phyloP scores from a whole-genome alignment of 169 alveolate species.

The Cryptosporidium bovis region DNA sequence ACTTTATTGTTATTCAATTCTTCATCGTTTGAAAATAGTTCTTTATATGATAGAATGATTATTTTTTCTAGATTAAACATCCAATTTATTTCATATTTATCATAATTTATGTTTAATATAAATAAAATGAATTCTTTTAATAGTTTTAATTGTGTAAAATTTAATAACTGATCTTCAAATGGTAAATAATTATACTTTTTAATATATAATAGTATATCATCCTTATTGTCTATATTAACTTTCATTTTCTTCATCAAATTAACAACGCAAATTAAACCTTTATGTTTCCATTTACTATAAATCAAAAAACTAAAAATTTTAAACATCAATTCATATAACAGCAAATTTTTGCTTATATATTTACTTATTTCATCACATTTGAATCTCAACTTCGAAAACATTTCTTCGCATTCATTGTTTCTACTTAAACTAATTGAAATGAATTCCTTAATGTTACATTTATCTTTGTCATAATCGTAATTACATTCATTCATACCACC shows the following conservation, averaged over 20 bases:
- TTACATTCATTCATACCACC: background rate
- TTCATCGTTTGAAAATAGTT: background rate
- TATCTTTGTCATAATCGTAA: no score
- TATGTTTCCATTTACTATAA: no score
- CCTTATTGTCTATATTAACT: background rate
- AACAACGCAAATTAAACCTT: background rate
- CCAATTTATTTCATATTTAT: background rate
- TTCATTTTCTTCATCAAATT: background rate
- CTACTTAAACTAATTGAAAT: no score
- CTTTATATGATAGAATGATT: background rate
- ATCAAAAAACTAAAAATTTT: background rate
- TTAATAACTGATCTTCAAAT: conserved; percentile 10
- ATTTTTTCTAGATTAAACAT: conserved; percentile 1
- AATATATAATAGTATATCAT: conserved; percentile 6
- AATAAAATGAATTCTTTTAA: conserved; percentile 5
- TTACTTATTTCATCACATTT: background rate
- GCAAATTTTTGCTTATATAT: background rate
- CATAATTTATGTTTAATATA: conserved; percentile 7
- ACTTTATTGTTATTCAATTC: background rate
- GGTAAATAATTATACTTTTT: conserved; percentile 42
- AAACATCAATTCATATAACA: conserved; percentile 6
- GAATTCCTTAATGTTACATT: no score
- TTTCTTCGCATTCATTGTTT: no score
- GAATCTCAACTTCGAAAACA: background rate
- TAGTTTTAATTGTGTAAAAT: background rate